Base-by-base conservation (phyloP, 2,329 filamentous ascomycete species). In the Monosporascus sp. region DNA sequence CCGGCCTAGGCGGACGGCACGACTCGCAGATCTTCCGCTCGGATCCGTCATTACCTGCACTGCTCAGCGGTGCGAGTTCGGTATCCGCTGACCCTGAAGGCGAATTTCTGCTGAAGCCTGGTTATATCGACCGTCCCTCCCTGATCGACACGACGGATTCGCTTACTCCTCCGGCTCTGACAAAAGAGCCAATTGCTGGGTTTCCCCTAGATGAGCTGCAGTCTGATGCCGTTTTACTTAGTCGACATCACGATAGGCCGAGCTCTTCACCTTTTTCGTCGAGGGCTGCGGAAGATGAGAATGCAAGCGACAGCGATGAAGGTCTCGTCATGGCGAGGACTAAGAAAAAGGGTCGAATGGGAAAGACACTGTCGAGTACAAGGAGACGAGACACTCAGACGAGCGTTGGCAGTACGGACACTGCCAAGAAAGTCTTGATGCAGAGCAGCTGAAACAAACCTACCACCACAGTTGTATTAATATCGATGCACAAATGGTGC, bases 31-130 rank as follows among this genome's bases (percentile, higher is more conserved):
- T 79, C 3, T 85, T 84, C 65, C 81, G 80, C 52, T 86, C 83
- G 3, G 83, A 86, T 50, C 83, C 82, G 0, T 87, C 83, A 5
- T 68, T 87, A 3, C 83, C 83, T 11, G 82, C 83, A 7, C 70
- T 86, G 7, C 72, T 86, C 11, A 86, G 83, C 53, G 81, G 83
- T 11, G 81, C 82, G 8, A 85, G 82, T 62, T 87, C 83, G 2
- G 77, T 86, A 9, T 86, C 82, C 15, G 81, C 80, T 1, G 83
- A 86, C 59, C 72, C 79, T 22, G 83, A 87, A 57, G 80, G 77
- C 1, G 83, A 86, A 48, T 80, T 84, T 39, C 70, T 85, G 3
- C 70, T 77, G 51, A 73, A 70, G 22, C 79, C 79, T 9, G 77
- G 75, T 5, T 69, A 74, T 6, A 70, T 79, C 7, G 71, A 70